Base-by-base conservation (phyloP, 2,329 filamentous ascomycete species). In the Corynespora cassiicola region DNA sequence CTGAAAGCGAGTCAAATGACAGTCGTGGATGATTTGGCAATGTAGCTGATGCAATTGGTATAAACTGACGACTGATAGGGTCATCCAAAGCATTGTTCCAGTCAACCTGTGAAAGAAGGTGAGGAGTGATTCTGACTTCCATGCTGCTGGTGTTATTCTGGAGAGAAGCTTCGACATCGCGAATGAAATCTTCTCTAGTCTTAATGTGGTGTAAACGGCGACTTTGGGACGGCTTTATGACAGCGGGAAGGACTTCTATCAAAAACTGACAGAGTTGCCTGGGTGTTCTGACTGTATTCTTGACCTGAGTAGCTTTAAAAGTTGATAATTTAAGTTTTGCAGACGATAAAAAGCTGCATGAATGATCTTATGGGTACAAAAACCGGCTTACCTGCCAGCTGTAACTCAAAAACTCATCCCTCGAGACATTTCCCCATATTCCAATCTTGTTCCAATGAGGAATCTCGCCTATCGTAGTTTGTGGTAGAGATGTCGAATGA, bases 151-250 rank as follows among this genome's bases (percentile, higher is more conserved):
- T n/a, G n/a, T n/a, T n/a, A n/a, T n/a, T n/a, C n/a, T n/a, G n/a
- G n/a, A n/a, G n/a, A n/a, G n/a, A n/a, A 11, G 68, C 66, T 17
- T 73, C 54, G 4, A 83, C 73, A 58, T 85, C 80, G 2, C 66
- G 50, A 31, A 83, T 74, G 39, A 85, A 79, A 12, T 78, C 72
- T 2, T 79, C 69, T 8, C 74, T 75, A 16, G 72, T 76, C 41
- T 72, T 71, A 50, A 73, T 69, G 16, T 63, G 62, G 5, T 37
- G 61, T 45, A 65, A 45, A 56, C 60, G n/a, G 52, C 47, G 49
- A 16, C 60, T 58, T 3, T 39, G 37, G 2, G 61, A 53, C n/a
- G 19, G 24, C n/a, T n/a, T n/a, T n/a, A n/a, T n/a, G n/a, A n/a
- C n/a, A n/a, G n/a, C n/a, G n/a, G n/a, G n/a, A n/a, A n/a, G n/a